Evolutionary conservation across 208 protist genomes (phyloP), one percentile per base, ranked within the genome.

Genomic region (Lotmaria passim): DNA sequence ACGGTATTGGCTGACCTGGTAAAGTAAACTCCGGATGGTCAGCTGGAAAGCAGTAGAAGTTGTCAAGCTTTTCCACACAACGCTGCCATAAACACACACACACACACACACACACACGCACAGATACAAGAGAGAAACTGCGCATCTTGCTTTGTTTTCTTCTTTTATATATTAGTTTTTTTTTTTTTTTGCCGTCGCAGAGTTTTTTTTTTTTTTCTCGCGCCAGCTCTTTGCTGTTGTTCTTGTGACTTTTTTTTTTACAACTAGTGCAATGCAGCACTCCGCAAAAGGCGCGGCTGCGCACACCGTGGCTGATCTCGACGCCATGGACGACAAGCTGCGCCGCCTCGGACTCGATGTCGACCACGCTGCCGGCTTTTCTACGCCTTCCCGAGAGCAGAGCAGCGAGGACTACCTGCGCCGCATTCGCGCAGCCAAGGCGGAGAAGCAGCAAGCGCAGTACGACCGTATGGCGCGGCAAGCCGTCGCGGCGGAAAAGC

Each of bases 311-410:
- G 60, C 70, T 0, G 84, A 70, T 17, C 60, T 95, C 28, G 80
- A 87, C 65, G 71, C 53, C 4, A 91, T 95, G 87, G 90, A 95
- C 47, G 85, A 93, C 38, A 93, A 89, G 48, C 77, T 95, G 50
- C 78, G 83, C 8, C 85, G 81, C 23, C 64, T 93, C 3, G 90
- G 90, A 7, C 69, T 95, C 3, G 56, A 70, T 43, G 62, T 76
- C 0, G 71, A 74, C 21, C 59, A 77, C 43, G 75, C 75, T 12
- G 34, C 48, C 15, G 44, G 53, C 28, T 57, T 59, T 34, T 57
- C 63, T 38, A 46, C 33, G 8, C 7, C 8, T 3, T 26, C n/a
- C 19, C 33, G 61, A 28, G 31, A 5, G 7, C 56, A 66, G 26
- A 61, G 61, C 47, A 65, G 71, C 17, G 59, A 81, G 47, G 73